Evolutionary conservation across 331 rosid species (phyloP).

Genomic region (Cydonia oblonga): DNA sequence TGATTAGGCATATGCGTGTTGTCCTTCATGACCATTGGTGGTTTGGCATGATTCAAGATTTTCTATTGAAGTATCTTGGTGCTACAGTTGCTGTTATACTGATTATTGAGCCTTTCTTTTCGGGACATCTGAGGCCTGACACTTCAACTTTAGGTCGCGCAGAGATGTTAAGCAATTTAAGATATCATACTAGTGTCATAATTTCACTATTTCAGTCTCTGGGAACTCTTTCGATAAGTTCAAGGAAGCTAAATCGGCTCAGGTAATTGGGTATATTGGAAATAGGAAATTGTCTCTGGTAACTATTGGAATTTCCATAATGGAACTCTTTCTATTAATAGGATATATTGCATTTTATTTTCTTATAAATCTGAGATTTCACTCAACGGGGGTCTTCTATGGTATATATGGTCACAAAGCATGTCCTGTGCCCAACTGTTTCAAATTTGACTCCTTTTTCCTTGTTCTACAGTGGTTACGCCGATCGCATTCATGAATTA

Average conservation of each 20-base stretch:
- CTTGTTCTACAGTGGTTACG: constrained; percentile 68
- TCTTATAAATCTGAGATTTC: background rate
- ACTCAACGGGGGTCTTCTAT: background rate
- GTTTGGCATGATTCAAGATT: constrained; percentile 99
- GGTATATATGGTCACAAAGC: background rate
- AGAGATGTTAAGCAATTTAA: constrained; percentile 94
- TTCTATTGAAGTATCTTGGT: constrained; percentile 87
- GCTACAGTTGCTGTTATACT: constrained; percentile 92
- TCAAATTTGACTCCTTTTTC: constrained; percentile 14
- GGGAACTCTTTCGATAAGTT: constrained; percentile 89
- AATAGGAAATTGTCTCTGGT: background rate
- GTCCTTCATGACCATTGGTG: constrained; percentile 96
- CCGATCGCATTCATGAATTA: constrained; percentile 86
- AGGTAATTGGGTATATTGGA: constrained; percentile 35
- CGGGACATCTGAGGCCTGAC: constrained; percentile 83
- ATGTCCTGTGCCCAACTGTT: background rate
- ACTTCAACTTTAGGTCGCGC: constrained; percentile 98
- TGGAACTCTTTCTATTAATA: background rate
- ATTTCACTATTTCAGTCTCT: constrained; percentile 88
- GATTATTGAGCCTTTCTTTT: constrained; percentile 94
- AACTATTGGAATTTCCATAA: background rate
- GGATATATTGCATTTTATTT: background rate
- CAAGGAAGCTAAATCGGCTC: constrained; percentile 85
- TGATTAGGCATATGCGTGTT: constrained; percentile 48
- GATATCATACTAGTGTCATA: constrained; percentile 97